Percentiles rank a stretch among this genome's conserved stretches.
Evolutionary conservation across 352 stramenopile species (phyloP).

Genomic region (Pythium biforme): DNA sequence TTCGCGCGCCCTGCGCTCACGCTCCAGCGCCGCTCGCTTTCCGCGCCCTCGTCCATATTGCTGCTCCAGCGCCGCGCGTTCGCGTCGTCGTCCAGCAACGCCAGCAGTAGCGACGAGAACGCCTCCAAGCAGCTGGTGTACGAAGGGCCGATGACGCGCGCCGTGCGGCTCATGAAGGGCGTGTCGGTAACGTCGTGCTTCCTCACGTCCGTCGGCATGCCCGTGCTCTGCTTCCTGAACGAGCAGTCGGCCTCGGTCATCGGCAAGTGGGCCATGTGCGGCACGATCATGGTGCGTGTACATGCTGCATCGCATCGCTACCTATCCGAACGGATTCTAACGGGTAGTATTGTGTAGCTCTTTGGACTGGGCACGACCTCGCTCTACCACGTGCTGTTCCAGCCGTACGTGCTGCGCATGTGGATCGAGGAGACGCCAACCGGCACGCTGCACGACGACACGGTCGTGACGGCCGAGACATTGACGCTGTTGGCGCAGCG

Average conservation of each 20-base stretch:
- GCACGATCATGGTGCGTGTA: constrained; percentile 71
- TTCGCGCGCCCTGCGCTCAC: background rate
- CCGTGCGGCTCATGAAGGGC: constrained; percentile 85
- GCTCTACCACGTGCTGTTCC: constrained; percentile 84
- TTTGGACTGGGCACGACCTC: constrained; percentile 82
- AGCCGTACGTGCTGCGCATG: constrained; percentile 85
- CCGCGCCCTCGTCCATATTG: background rate
- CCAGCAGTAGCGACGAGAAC: background rate
- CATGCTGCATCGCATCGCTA: no score
- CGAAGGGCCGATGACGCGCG: constrained; percentile 63
- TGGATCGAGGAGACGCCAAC: constrained; percentile 39
- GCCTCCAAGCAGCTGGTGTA: constrained; percentile 43
- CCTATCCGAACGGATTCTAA: no score
- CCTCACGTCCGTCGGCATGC: constrained; percentile 82
- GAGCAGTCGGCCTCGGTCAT: constrained; percentile 68
- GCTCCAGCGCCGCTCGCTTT: background rate
- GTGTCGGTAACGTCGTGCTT: constrained; percentile 82
- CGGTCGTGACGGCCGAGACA: constrained; percentile 60
- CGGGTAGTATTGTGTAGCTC: constrained; percentile 32
- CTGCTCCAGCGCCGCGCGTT: constrained; percentile 14
- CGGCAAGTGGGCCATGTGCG: constrained; percentile 88
- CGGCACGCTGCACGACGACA: constrained; percentile 9
- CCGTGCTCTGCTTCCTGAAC: constrained; percentile 67
- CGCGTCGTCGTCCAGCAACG: constrained; percentile 4
- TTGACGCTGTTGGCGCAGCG: constrained; percentile 67